These are phyloP conservation scores for Taiozyma sp. DNA, from an alignment of 1,139 yeast species.

Conservation along the genomic window DNA sequence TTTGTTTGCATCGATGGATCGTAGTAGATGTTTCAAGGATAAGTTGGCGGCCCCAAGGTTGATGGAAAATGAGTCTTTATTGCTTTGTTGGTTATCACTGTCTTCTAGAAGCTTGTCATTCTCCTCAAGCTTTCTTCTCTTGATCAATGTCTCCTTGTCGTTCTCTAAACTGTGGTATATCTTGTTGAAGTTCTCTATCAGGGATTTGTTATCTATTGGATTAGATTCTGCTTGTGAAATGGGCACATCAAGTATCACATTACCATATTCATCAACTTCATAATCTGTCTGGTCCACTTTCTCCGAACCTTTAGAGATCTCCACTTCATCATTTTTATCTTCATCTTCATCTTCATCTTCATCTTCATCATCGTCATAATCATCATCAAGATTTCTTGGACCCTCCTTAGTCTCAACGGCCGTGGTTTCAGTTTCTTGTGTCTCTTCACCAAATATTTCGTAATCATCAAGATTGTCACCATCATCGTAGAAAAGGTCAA, in stretches of 20 bases:
- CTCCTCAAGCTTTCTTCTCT: slow-evolving; percentile 74
- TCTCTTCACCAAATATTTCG: slow-evolving; percentile 25
- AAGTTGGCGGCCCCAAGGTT: slow-evolving; percentile 79
- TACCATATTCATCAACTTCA: slow-evolving; percentile 19
- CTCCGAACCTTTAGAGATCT: slow-evolving; percentile 29
- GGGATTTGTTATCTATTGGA: slow-evolving; percentile 23
- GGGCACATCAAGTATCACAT: slow-evolving; percentile 27
- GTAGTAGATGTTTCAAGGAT: slow-evolving; percentile 75
- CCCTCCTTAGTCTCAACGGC: background rate
- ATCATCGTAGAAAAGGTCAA: slow-evolving; percentile 43
- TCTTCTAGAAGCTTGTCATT: slow-evolving; percentile 64
- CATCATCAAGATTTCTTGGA: slow-evolving; percentile 30
- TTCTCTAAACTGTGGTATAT: slow-evolving; percentile 83
- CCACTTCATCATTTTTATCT: slow-evolving; percentile 11
- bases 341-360: slow-evolving; percentile 23
- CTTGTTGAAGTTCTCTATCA: slow-evolving; percentile 46
- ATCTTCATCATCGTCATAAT: slow-evolving; percentile 23
- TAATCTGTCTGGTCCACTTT: slow-evolving; percentile 13
- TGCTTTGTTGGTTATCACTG: background rate
- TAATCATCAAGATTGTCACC: slow-evolving; percentile 23
- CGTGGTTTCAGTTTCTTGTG: background rate
- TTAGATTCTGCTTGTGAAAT: slow-evolving; percentile 17
- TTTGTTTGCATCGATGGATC: slow-evolving; percentile 73
- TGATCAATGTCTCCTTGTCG: slow-evolving; percentile 73
- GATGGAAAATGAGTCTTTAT: slow-evolving; percentile 30